Base-by-base conservation (phyloP, 1,139 yeast species). In the Lodderomyces pseudojiufengensis region DNA sequence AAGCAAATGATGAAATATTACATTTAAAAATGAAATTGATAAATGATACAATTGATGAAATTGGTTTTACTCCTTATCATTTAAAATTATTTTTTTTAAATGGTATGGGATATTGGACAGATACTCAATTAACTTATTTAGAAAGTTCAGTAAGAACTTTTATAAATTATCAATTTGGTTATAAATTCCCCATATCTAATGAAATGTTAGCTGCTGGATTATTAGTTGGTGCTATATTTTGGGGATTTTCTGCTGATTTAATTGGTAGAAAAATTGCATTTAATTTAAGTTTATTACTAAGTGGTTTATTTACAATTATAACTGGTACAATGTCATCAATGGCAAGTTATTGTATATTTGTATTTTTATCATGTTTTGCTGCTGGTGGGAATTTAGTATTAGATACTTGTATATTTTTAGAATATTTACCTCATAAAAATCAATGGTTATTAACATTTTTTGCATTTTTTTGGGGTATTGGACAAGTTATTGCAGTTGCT, bases 101-200 rank as follows among this genome's bases (percentile, higher is more conserved):
- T 41, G 84, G 84, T 10, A 70, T 77, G 69, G 85, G 84, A 16
- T 78, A 79, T 47, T 74, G 80, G 4, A 78, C 76, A 21, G 84
- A 79, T 50, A 76, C 84, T 10, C 78, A 77, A 49, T 59, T 78
- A 45, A 69, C 70, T 27, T 61, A 65, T 51, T 47, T 63, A 29
- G 72, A 66, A 43, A 53, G 65, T 38, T 51, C 54, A 27, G 71
- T 65, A 9, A 52, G 70, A 40, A 52, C 60, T 6, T 61, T 58
- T 47, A 58, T 62, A 47, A 72, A 65, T 49, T 65, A 59, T 48
- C 78, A 65, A 45, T 65, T 65, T 48, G 63, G 63, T 18, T 56
- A 59, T 36, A 37, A 36, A 12, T 65, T 55, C 42, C 66, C 72
- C 1, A 56, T 61, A 5, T 44, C 57, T 15, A 57, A 57, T 31